Conservation (phyloP, 106 monocot genomes). For the Posidonia australis region DNA sequence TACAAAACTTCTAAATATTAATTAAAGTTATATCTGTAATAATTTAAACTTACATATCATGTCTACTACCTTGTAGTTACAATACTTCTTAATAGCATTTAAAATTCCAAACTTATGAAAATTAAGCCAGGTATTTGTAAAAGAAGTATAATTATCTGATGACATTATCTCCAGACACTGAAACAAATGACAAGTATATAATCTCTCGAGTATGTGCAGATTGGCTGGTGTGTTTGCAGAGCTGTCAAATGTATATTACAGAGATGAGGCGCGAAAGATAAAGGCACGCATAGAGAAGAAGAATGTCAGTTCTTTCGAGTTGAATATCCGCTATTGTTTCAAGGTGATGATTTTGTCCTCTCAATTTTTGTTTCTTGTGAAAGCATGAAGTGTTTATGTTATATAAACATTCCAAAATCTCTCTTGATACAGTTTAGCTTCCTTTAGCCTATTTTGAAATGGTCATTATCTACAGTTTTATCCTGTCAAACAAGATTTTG, state of each 20-base stretch:
- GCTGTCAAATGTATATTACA: slow-evolving; percentile 64
- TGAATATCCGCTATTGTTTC: slow-evolving; percentile 78
- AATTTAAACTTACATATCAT: too few species aligned
- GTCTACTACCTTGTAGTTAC: too few species aligned
- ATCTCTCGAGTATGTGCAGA: slow-evolving; percentile 11
- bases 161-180: background rate
- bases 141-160: background rate
- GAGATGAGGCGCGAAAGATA: slow-evolving; percentile 72
- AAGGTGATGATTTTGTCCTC: slow-evolving; percentile 21
- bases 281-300: slow-evolving; percentile 68
- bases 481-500: too few species aligned
- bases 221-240: slow-evolving; percentile 54
- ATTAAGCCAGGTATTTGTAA: background rate
- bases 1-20: background rate
- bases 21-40: background rate
- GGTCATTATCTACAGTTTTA: too few species aligned
- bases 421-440: too few species aligned
- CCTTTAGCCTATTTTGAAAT: too few species aligned
- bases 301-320: slow-evolving; percentile 43
- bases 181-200: background rate
- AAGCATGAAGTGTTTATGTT: too few species aligned
- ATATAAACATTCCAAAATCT: too few species aligned
- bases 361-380: background rate
- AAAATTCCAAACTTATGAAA: background rate
- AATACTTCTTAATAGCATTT: too few species aligned